phyloP scores from a whole-genome alignment of 2,329 filamentous ascomycete species.

The Stylonectria norvegica region DNA sequence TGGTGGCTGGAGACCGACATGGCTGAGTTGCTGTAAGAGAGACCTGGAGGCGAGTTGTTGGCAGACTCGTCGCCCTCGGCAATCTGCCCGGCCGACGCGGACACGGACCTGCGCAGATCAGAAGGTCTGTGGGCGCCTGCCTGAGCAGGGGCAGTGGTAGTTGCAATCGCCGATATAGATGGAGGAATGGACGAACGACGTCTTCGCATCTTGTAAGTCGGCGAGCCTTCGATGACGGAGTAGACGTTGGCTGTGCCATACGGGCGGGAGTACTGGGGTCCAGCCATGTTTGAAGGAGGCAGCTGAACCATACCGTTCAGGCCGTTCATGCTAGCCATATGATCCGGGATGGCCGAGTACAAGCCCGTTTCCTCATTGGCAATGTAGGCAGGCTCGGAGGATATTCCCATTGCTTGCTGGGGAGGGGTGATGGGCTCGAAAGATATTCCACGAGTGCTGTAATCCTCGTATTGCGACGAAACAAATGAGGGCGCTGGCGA shows the following conservation, averaged over 20 bases:
- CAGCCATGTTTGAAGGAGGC: conserved; percentile 78
- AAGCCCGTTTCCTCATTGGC: conserved; percentile 96
- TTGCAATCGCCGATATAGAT: conserved; percentile 65
- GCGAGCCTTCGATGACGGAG: conserved; percentile 94
- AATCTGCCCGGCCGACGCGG: conserved; percentile 78
- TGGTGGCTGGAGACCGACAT: conserved; percentile 63
- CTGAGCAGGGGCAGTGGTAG: conserved; percentile 61
- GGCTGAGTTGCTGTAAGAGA: conserved; percentile 67
- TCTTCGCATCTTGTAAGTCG: conserved; percentile 96
- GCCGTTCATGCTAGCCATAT: conserved; percentile 66
- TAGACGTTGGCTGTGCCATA: conserved; percentile 78
- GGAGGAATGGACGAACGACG: conserved; percentile 90
- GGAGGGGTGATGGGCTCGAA: conserved; percentile 97
- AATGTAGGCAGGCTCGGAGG: conserved; percentile 91
- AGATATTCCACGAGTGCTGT: conserved; percentile 91
- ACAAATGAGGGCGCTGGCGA: conserved; percentile 97
- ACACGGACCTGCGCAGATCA: conserved; percentile 87
- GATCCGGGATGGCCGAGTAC: conserved; percentile 91
- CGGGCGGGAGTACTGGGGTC: conserved; percentile 72
- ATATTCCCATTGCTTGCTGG: conserved; percentile 78
- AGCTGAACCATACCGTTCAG: conserved; percentile 90
- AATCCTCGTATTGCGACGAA: conserved; percentile 98
- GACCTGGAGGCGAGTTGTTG: conserved; percentile 74
- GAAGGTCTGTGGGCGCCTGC: conserved; percentile 72
- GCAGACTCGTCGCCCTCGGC: conserved; percentile 75